Percentiles rank a stretch among this genome's conserved stretches.
Evolutionary conservation across 176 grass and related monocot species (phyloP).

Genomic region (Aegilops umbellulata): DNA sequence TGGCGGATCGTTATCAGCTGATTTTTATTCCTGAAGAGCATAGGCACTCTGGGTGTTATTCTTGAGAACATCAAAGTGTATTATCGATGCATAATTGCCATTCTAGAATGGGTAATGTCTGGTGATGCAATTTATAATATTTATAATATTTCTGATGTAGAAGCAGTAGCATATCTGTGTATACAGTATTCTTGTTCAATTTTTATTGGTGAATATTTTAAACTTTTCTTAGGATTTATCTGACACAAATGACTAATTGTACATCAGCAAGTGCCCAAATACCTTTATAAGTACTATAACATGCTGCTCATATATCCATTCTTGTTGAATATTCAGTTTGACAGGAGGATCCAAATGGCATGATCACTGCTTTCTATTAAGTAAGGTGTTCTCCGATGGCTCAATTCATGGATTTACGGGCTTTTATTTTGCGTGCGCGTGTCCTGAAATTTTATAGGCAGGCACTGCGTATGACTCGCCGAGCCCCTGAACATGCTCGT

Average conservation of each 20-base stretch:
- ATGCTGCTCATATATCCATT: neutral
- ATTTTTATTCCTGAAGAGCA: neutral
- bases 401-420: slow-evolving; percentile 62
- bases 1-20: neutral
- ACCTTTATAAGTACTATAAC: neutral
- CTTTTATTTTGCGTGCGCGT: slow-evolving; percentile 69
- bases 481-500: slow-evolving; percentile 56
- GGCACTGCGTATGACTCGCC: slow-evolving; percentile 44
- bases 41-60: neutral
- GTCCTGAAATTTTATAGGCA: slow-evolving; percentile 86
- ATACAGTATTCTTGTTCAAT: neutral
- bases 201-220: neutral
- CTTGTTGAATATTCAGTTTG: slow-evolving; percentile 4
- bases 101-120: neutral
- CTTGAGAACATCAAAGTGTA: neutral
- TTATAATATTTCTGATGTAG: neutral
- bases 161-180: neutral
- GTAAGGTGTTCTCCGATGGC: slow-evolving; percentile 40
- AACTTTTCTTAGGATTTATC: neutral
- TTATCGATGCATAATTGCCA: neutral
- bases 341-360: neutral
- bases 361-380: slow-evolving; percentile 8
- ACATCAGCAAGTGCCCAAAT: neutral
- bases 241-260: neutral
- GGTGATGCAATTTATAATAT: neutral